A percentile compares a stretch with the other conserved stretches of the same genome.
Evolutionary conservation across 2,329 filamentous ascomycete genomes (phyloP).

Genomic region (Penicillium sp.): DNA sequence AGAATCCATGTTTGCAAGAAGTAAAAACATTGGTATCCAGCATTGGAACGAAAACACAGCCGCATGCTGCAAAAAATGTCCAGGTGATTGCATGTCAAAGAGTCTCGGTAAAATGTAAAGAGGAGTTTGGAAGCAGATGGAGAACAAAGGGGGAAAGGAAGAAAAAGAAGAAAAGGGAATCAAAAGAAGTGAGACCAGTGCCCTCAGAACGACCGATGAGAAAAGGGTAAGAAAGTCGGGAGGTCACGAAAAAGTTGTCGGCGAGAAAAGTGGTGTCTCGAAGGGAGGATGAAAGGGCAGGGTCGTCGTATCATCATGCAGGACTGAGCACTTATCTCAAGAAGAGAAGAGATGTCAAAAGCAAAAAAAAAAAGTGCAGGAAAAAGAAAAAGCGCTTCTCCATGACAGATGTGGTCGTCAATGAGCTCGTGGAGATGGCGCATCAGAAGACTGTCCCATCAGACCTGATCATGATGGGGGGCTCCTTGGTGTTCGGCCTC

Average conservation of each 20-base stretch:
- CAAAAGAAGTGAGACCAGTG: conserved; percentile 5
- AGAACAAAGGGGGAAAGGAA: conserved; percentile 2
- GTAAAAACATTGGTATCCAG: neutral
- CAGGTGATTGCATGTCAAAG: no score
- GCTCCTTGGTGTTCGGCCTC: conserved; percentile 90
- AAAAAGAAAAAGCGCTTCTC: conserved; percentile 11
- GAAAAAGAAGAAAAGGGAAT: neutral
- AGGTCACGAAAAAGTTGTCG: neutral
- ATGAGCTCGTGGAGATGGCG: conserved; percentile 18
- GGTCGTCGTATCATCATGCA: conserved; percentile 30
- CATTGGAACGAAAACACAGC: neutral
- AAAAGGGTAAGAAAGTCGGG: conserved; percentile 2
- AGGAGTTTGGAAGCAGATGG: neutral
- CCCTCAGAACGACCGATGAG: neutral
- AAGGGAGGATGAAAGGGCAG: neutral
- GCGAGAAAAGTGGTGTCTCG: neutral
- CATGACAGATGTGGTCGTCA: conserved; percentile 24
- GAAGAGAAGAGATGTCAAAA: neutral
- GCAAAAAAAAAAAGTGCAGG: neutral
- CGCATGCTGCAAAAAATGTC: neutral
- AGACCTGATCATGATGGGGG: conserved; percentile 91
- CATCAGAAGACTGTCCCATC: conserved; percentile 90
- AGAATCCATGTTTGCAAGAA: neutral
- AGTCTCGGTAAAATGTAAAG: neutral
- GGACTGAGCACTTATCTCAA: conserved; percentile 15